phyloP scores from a whole-genome alignment of 495 filamentous ascomycete genomes.

The Bacidia rubella region DNA sequence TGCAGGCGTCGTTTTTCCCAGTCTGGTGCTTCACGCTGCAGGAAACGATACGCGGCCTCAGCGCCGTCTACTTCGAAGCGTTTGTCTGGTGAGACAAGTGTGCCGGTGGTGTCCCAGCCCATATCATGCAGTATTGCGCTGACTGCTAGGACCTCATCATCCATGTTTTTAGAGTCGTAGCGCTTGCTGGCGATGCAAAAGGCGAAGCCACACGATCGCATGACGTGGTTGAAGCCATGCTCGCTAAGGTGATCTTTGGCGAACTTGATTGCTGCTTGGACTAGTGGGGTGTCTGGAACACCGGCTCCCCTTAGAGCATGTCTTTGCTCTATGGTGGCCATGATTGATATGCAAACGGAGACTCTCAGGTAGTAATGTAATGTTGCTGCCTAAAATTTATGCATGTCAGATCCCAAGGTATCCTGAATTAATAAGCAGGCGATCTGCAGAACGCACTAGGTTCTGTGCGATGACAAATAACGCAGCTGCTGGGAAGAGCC shows the following conservation, averaged over 20 bases:
- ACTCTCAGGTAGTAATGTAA: too few relatives aligned
- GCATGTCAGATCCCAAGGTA: too few relatives aligned
- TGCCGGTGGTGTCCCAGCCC: conserved; percentile 29
- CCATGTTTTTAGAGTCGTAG: conserved; percentile 21
- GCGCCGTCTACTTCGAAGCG: conserved; percentile 46
- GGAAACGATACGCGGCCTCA: conserved; percentile 32
- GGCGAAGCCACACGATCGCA: conserved; percentile 33
- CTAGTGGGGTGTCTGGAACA: conserved; percentile 29
- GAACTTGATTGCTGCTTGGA: conserved; percentile 27
- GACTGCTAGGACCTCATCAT: conserved; percentile 37
- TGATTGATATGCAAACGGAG: too few relatives aligned
- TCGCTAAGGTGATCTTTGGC: conserved; percentile 23
- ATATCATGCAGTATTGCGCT: conserved; percentile 41
- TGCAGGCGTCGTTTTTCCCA: conserved; percentile 30
- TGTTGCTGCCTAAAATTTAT: too few relatives aligned
- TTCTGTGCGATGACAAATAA: too few relatives aligned
- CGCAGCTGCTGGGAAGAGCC: too few relatives aligned
- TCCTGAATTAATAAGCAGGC: too few relatives aligned
- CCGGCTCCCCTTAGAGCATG: conserved; percentile 17
- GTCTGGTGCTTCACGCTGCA: conserved; percentile 17
- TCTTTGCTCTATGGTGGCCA: neutral
- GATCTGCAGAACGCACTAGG: too few relatives aligned
- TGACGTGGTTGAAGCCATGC: conserved; percentile 34
- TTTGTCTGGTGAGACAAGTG: conserved; percentile 29
- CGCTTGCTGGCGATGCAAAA: conserved; percentile 26